Conservation (phyloP, 257 asterid genomes). For the Jacaranda mimosifolia region DNA sequence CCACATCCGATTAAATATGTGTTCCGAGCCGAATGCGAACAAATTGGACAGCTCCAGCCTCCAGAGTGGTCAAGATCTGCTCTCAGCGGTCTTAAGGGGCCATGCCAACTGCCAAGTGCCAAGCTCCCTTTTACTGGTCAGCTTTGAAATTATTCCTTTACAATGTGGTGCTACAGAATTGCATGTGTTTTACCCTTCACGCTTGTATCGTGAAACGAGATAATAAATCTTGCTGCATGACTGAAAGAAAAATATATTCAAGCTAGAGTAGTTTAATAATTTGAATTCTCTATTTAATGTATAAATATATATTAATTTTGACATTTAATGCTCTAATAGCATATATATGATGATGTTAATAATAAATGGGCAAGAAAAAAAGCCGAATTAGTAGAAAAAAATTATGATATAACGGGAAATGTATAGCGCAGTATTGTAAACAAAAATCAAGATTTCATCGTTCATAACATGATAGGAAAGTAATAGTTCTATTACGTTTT, state of each 20-base stretch:
- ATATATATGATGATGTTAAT: no score
- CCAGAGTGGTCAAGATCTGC: not conserved
- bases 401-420: no score
- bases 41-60: not conserved
- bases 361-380: no score
- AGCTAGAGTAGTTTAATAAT: no score
- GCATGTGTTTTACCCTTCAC: not conserved
- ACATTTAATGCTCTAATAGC: no score
- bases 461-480: no score
- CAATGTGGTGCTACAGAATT: conserved; percentile 1
- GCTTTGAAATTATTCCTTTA: not conserved
- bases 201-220: not conserved
- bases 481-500: no score
- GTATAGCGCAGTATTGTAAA: no score
- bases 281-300: no score
- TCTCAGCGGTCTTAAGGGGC: not conserved
- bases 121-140: not conserved
- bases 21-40: not conserved
- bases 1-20: not conserved
- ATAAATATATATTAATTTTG: no score
- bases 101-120: not conserved
- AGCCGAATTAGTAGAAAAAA: no score
- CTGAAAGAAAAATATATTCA: not conserved
- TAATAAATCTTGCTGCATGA: not conserved
- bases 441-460: no score